Evolutionary conservation across 1,284 basidiomycete species (phyloP), one percentile per base, ranked within the genome.

Genomic region (Rhodotorula sp.): DNA sequence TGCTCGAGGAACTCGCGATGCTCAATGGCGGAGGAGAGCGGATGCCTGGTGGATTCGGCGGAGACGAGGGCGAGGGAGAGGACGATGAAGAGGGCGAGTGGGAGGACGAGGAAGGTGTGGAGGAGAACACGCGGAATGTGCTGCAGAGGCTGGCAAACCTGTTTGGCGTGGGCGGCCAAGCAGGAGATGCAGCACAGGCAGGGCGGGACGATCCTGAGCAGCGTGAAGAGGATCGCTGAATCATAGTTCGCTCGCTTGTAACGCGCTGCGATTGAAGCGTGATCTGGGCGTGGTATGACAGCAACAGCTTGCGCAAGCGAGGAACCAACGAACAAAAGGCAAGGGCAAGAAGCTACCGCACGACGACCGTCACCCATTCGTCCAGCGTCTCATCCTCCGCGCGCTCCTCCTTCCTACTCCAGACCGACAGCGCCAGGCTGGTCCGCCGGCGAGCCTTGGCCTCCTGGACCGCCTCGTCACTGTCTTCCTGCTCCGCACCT

Each of bases 1-100:
- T 78, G 63, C 56, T 77, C 49, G 58, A 57, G 14, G 72, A 75
- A 55, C 66, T 77, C n/a, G 75, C 74, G 42, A 59, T 57, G 61
- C 57, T 74, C 21, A 52, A 65, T 16, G 68, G 58, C 9, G 70
- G 60, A 13, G 56, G 62, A 16, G 71, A 68, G 10, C 71, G 63
- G 27, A 70, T 72, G 69, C 74, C 74, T 2, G 74, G 74, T 0
- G 71, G 69, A 9, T 74, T 76, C 27, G 64, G 54, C 1, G 74
- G 45, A 0, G 60, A 19, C 9, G 69, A 49, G 12, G 74, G 54
- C 1, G 70, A 66, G 7, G 70, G 55, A 0, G 68, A 69, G 1
- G 75, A 67, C 27, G 16, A 34, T n/a, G 61, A 53, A 13, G 41
- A n/a, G n/a, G 42, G 61, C 41, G 61, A 53, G 4, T 42, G 50